Percentiles rank a stretch among this genome's conserved stretches.
Evolutionary conservation across 345 rosid species (phyloP).

Genomic region (Raphanus sativus): DNA sequence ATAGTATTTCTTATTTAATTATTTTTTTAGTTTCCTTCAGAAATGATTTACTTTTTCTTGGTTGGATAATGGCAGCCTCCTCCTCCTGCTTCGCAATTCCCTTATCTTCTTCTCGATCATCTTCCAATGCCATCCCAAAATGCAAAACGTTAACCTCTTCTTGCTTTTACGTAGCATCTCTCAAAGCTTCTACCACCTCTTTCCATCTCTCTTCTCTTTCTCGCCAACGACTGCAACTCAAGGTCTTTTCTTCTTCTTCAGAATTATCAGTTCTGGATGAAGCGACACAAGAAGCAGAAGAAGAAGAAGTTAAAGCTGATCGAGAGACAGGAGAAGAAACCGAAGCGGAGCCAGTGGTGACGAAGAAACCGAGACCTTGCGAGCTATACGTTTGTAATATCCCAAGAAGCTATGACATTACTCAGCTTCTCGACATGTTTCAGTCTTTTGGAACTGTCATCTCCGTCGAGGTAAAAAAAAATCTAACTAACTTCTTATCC

Average conservation of each 20-base stretch:
- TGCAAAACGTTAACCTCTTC: constrained; percentile 25
- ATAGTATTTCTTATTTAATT: background rate
- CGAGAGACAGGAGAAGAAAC: constrained; percentile 7
- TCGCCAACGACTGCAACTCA: constrained; percentile 12
- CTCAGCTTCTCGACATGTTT: constrained; percentile 56
- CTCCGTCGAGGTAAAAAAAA: constrained; percentile 48
- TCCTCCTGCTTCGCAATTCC: constrained; percentile 40
- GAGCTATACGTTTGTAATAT: constrained; percentile 68
- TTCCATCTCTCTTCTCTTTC: constrained; percentile 28
- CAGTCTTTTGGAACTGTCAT: constrained; percentile 56
- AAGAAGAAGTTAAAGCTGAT: constrained; percentile 23
- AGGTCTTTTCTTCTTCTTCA: constrained; percentile 33
- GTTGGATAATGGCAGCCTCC: constrained; percentile 52
- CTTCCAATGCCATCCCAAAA: constrained; percentile 20
- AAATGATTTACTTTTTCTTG: constrained; percentile 16
- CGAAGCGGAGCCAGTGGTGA: constrained; percentile 11
- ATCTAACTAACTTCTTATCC: background rate
- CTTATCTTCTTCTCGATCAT: constrained; percentile 35
- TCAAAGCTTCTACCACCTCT: constrained; percentile 18
- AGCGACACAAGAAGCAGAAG: constrained; percentile 24
- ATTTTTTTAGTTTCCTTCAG: background rate
- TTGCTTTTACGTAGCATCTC: constrained; percentile 10
- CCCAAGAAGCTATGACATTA: constrained; percentile 57
- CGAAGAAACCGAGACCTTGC: constrained; percentile 45
- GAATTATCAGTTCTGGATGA: constrained; percentile 41